phyloP scores from a whole-genome alignment of 1,284 basidiomycete species.

The Cryptococcus maquisensis region DNA sequence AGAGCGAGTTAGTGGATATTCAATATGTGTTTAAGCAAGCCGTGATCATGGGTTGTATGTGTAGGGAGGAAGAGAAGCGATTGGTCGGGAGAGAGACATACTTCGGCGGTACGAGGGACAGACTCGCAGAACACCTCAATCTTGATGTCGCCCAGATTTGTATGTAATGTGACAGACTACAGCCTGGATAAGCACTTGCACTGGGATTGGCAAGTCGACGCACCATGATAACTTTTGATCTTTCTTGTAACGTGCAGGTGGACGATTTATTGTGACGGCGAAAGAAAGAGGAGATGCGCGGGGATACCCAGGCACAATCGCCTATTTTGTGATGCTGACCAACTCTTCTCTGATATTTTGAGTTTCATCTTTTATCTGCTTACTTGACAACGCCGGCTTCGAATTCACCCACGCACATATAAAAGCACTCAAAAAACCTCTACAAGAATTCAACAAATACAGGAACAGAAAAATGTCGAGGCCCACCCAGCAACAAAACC shows the following conservation, averaged over 20 bases:
- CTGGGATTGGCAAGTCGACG: background rate
- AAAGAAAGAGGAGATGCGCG: slow-evolving; percentile 5
- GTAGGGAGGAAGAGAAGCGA: background rate
- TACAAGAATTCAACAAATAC: background rate
- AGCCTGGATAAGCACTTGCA: background rate
- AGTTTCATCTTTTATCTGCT: background rate
- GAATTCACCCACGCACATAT: background rate
- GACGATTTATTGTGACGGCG: background rate
- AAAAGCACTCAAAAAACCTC: background rate
- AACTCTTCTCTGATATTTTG: background rate
- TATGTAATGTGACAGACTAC: slow-evolving; percentile 89
- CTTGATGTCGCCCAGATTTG: slow-evolving; percentile 92
- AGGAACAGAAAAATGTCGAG: slow-evolving; percentile 28
- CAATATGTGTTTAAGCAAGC: too few species aligned
- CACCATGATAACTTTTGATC: background rate
- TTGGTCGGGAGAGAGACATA: slow-evolving; percentile 39
- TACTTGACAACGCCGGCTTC: background rate
- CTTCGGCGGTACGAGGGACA: slow-evolving; percentile 89
- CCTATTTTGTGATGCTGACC: background rate
- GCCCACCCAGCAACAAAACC: slow-evolving; percentile 21
- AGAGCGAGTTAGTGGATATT: too few species aligned
- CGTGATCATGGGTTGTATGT: too few species aligned
- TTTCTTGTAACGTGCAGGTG: slow-evolving; percentile 7
- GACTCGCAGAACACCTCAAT: slow-evolving; percentile 97
- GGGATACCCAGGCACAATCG: background rate